Conservation (phyloP, 2,329 filamentous ascomycete species). For the Verticillium tricorpus region DNA sequence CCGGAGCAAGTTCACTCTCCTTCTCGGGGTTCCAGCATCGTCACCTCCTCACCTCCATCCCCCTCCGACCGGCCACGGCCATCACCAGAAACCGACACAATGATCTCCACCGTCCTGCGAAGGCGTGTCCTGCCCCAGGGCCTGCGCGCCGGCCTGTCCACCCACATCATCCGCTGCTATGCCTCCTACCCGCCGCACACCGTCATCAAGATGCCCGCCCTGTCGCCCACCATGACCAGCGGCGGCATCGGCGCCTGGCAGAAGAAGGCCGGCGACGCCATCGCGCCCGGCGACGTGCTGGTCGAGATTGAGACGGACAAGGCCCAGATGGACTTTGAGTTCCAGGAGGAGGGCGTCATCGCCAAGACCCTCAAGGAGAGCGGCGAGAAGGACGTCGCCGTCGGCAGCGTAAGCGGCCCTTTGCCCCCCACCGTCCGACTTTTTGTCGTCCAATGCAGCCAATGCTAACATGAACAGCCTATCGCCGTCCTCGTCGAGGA, state of each 20-base stretch:
- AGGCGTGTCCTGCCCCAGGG: slow-evolving; percentile 55
- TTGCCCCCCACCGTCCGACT: slow-evolving; percentile 1
- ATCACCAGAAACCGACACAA: slow-evolving; percentile 25
- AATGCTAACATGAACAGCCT: slow-evolving; percentile 54
- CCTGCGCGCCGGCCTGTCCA: slow-evolving; percentile 45
- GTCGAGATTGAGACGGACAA: slow-evolving; percentile 99
- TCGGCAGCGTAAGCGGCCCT: slow-evolving; percentile 76
- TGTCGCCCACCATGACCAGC: slow-evolving; percentile 95
- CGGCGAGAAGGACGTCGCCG: slow-evolving; percentile 88
- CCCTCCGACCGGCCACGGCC: slow-evolving; percentile 3
- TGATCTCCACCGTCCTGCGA: slow-evolving; percentile 61
- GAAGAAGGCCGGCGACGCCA: slow-evolving; percentile 87
- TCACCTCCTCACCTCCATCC: slow-evolving; percentile 8
- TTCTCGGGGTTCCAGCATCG: neutral
- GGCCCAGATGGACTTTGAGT: slow-evolving; percentile 99
- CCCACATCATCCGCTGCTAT: slow-evolving; percentile 58
- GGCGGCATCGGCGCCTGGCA: slow-evolving; percentile 98
- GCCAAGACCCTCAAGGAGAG: slow-evolving; percentile 91
- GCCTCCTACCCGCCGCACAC: slow-evolving; percentile 92
- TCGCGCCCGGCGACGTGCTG: slow-evolving; percentile 88
- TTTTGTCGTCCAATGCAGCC: neutral
- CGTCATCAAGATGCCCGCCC: slow-evolving; percentile 93
- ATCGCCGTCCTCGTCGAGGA: slow-evolving; percentile 95
- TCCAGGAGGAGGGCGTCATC: slow-evolving; percentile 94
- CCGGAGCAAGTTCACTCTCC: slow-evolving; percentile 1